Evolutionary conservation across 2,329 filamentous ascomycete genomes (phyloP).

Genomic region (Colletotrichum musae): DNA sequence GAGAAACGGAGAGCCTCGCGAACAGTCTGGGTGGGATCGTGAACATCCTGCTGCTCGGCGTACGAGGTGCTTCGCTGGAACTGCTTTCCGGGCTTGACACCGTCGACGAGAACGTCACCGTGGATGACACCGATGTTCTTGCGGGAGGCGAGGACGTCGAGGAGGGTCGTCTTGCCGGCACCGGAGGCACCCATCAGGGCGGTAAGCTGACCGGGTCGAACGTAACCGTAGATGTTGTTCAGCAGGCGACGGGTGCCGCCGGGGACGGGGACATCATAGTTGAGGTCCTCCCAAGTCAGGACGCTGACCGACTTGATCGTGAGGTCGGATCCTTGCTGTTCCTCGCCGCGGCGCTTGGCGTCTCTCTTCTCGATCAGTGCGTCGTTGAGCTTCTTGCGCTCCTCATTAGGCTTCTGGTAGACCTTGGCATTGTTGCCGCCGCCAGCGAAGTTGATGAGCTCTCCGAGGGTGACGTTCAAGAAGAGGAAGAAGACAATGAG

Average conservation of each 20-base stretch:
- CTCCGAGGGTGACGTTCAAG: slow-evolving; percentile 83
- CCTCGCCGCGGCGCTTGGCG: slow-evolving; percentile 63
- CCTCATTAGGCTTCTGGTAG: slow-evolving; percentile 79
- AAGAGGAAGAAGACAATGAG: slow-evolving; percentile 83
- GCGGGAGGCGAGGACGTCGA: slow-evolving; percentile 79
- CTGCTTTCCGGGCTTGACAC: slow-evolving; percentile 68
- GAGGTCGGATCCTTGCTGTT: slow-evolving; percentile 64
- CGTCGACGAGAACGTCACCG: slow-evolving; percentile 72
- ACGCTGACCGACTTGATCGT: slow-evolving; percentile 74
- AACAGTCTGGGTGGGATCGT: slow-evolving; percentile 74
- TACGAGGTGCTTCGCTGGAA: slow-evolving; percentile 75
- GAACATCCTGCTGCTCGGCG: slow-evolving; percentile 74
- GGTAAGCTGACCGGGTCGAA: slow-evolving; percentile 77
- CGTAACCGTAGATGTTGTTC: slow-evolving; percentile 74
- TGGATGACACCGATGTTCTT: slow-evolving; percentile 74
- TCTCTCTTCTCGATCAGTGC: slow-evolving; percentile 73
- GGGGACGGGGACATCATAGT: slow-evolving; percentile 78
- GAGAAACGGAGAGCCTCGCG: slow-evolving; percentile 76
- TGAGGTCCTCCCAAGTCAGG: slow-evolving; percentile 90
- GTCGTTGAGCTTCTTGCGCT: slow-evolving; percentile 76
- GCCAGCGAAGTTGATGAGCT: slow-evolving; percentile 82
- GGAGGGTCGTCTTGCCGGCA: slow-evolving; percentile 89
- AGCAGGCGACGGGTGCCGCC: slow-evolving; percentile 70
- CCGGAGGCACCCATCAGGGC: slow-evolving; percentile 87
- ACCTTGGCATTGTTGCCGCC: slow-evolving; percentile 86